These are phyloP conservation scores for Leishmania major DNA, from an alignment of 208 protist genomes.

Conservation along the genomic window DNA sequence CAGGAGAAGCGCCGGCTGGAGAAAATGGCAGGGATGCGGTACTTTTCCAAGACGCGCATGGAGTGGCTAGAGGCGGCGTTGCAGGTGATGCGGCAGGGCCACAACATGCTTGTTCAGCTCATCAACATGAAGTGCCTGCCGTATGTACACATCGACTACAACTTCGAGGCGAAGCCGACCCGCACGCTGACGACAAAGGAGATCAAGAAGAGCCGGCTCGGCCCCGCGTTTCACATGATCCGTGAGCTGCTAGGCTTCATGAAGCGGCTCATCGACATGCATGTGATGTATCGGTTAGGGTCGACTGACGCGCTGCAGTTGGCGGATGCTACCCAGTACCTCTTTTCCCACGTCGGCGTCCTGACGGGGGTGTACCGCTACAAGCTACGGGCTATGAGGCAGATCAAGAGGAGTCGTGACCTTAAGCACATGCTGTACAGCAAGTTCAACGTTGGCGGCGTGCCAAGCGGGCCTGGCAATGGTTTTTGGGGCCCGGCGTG, in stretches of 20 bases:
- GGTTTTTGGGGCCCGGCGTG: slow-evolving; percentile 99
- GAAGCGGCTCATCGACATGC: slow-evolving; percentile 99
- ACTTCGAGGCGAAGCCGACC: slow-evolving; percentile 99
- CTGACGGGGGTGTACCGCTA: slow-evolving; percentile 99
- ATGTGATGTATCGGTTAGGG: slow-evolving; percentile 99
- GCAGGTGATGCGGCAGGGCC: slow-evolving; percentile 99
- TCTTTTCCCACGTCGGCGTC: slow-evolving; percentile 99
- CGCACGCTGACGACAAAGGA: slow-evolving; percentile 99
- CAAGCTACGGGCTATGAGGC: slow-evolving; percentile 99
- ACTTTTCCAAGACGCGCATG: slow-evolving; percentile 99
- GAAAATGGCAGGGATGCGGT: slow-evolving; percentile 96
- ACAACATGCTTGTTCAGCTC: slow-evolving; percentile 99
- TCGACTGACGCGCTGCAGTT: slow-evolving; percentile 99
- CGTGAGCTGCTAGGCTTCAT: slow-evolving; percentile 99
- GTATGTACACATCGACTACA: slow-evolving; percentile 99
- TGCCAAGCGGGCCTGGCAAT: slow-evolving; percentile 98
- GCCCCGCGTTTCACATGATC: slow-evolving; percentile 99
- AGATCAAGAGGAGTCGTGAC: slow-evolving; percentile 99
- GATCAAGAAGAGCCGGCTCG: slow-evolving; percentile 99
- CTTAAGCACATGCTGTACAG: slow-evolving; percentile 99
- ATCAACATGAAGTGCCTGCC: slow-evolving; percentile 99
- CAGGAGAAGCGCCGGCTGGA: slow-evolving; percentile 84
- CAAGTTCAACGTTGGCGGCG: slow-evolving; percentile 98
- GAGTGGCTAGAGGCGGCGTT: slow-evolving; percentile 99
- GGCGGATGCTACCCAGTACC: slow-evolving; percentile 99